A percentile compares a stretch with the other conserved stretches of the same genome.
phyloP scores from a whole-genome alignment of 2,329 filamentous ascomycete species.

The Penicillium sp. region DNA sequence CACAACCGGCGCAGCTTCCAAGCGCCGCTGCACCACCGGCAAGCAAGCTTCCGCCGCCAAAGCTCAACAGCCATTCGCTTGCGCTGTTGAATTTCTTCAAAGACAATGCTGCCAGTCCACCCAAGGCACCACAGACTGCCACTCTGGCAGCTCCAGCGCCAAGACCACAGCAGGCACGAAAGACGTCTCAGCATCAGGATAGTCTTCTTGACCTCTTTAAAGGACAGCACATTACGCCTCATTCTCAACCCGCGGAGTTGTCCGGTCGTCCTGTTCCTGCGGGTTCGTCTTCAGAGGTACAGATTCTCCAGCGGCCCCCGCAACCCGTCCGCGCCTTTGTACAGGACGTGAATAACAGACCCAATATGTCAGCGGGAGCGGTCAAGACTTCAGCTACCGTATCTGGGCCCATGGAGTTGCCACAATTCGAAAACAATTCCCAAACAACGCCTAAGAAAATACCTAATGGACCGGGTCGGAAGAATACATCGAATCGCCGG shows the following conservation, averaged over 20 bases:
- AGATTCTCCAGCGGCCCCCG: constrained; percentile 31
- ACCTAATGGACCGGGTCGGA: constrained; percentile 21
- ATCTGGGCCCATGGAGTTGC: constrained; percentile 37
- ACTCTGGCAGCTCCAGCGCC: constrained; percentile 8
- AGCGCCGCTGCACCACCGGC: constrained; percentile 50
- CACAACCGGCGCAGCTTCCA: constrained; percentile 31
- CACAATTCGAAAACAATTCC: constrained; percentile 34
- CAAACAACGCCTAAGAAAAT: constrained; percentile 25
- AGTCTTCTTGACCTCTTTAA: constrained; percentile 34
- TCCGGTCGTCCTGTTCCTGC: constrained; percentile 8
- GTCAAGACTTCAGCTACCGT: constrained; percentile 36
- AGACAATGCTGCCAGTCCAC: constrained; percentile 25
- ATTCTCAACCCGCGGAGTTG: constrained; percentile 17
- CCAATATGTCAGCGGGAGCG: constrained; percentile 6
- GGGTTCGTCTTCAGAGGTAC: constrained; percentile 16
- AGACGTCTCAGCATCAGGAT: constrained; percentile 36
- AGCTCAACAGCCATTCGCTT: constrained; percentile 53
- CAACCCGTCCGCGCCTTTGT: constrained; percentile 10
- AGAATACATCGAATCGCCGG: constrained; percentile 19
- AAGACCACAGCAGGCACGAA: constrained; percentile 13
- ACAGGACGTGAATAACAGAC: constrained; percentile 11
- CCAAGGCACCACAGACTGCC: constrained; percentile 18
- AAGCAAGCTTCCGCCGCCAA: constrained; percentile 53
- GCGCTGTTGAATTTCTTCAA: constrained; percentile 57
- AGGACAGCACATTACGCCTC: constrained; percentile 14